Conservation (phyloP, 2,329 filamentous ascomycete genomes). For the Curvularia verruculosa region DNA sequence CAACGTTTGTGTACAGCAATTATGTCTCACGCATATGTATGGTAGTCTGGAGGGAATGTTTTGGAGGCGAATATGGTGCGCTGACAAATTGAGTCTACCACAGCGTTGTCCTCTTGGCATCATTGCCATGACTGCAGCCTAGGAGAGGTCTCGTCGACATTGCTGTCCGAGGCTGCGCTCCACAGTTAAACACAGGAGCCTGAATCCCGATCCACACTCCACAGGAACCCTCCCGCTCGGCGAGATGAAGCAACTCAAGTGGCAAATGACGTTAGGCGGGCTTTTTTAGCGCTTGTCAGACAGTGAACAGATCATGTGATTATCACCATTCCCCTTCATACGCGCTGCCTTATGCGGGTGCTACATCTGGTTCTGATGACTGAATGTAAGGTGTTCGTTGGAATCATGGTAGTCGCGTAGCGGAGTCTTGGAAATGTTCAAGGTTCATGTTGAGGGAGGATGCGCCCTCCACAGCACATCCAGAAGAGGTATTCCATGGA, state of each 20-base stretch:
- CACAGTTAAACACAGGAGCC: no score
- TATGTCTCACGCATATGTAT: not conserved
- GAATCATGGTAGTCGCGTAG: not conserved
- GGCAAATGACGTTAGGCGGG: not conserved
- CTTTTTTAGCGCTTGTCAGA: not conserved
- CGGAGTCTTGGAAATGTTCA: not conserved
- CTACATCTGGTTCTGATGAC: not conserved
- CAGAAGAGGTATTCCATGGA: no score
- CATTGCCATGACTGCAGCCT: not conserved
- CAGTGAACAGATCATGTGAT: not conserved
- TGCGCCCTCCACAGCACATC: no score
- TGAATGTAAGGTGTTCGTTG: not conserved
- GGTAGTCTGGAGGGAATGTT: not conserved
- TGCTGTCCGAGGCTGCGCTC: not conserved
- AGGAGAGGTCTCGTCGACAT: not conserved
- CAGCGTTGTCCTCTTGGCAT: not conserved
- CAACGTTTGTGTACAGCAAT: not conserved
- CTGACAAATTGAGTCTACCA: not conserved
- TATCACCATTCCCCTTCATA: not conserved
- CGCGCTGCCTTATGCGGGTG: not conserved
- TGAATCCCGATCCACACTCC: not conserved
- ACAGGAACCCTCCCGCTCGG: not conserved
- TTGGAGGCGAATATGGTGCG: not conserved
- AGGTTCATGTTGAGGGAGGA: no score
- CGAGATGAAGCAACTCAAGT: not conserved